Percentiles rank a stretch among this genome's conserved stretches.
Evolutionary conservation across 2,329 filamentous ascomycete species (phyloP).

Genomic region (Phoma sp.): DNA sequence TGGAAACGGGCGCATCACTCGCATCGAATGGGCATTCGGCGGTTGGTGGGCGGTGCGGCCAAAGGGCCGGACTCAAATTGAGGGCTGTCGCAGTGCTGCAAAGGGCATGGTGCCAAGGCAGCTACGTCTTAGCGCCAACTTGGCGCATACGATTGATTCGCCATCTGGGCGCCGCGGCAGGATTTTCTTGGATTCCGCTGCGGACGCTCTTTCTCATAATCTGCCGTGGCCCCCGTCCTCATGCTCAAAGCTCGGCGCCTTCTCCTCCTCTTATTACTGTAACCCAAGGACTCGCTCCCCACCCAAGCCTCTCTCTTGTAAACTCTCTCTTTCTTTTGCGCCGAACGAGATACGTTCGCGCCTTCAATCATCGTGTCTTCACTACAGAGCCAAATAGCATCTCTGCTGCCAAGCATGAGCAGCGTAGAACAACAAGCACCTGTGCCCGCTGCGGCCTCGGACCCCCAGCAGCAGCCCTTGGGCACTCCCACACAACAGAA

Average conservation of each 20-base stretch:
- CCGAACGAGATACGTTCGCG: conserved; percentile 22
- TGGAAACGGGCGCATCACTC: conserved; percentile 14
- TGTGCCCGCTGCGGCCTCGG: conserved; percentile 32
- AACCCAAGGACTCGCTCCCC: conserved; percentile 12
- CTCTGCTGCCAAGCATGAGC: conserved; percentile 25
- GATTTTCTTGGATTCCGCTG: conserved; percentile 16
- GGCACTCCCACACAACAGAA: conserved; percentile 44
- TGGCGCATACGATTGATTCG: neutral
- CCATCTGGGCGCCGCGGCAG: neutral
- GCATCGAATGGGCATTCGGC: conserved; percentile 10
- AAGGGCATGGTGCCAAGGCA: conserved; percentile 2
- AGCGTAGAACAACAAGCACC: conserved; percentile 29
- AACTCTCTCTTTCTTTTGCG: conserved; percentile 14
- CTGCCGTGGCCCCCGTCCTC: conserved; percentile 14
- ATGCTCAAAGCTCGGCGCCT: conserved; percentile 17
- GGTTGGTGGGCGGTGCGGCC: conserved; percentile 5
- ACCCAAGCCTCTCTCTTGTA: conserved; percentile 12
- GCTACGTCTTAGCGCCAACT: conserved; percentile 1
- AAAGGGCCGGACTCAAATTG: conserved; percentile 9
- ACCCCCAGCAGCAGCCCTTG: conserved; percentile 42
- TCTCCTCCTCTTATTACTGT: conserved; percentile 15
- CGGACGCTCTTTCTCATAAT: conserved; percentile 16
- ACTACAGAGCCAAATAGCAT: conserved; percentile 19
- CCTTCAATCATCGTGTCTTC: conserved; percentile 21
- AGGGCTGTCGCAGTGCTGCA: conserved; percentile 4